A percentile compares a stretch with the other conserved stretches of the same genome.
Evolutionary conservation across 2,329 filamentous ascomycete species (phyloP).

Genomic region (Diaporthe nobilis): DNA sequence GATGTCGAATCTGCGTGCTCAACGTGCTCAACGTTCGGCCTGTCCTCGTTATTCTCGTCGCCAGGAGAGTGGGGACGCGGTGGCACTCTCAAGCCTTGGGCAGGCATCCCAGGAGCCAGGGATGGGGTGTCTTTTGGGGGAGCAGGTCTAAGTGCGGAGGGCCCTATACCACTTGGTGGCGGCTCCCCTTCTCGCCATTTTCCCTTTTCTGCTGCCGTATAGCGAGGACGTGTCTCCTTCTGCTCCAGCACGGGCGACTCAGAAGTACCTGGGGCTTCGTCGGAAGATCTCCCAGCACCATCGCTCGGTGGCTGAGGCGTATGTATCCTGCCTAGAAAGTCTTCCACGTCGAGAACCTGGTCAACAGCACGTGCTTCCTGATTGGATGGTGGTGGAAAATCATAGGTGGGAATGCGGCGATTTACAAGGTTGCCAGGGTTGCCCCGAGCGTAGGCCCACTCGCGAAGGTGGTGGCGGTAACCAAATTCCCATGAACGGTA

Average conservation of each 20-base stretch:
- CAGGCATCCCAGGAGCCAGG: not conserved
- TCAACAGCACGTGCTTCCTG: not conserved
- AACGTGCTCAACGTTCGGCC: not conserved
- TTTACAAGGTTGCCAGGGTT: not conserved
- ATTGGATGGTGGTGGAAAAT: not conserved
- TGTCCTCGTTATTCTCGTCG: not conserved
- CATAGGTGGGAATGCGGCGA: not conserved
- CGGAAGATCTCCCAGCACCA: not conserved
- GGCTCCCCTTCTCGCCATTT: not conserved
- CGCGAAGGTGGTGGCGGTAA: not conserved
- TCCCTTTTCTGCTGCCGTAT: not conserved
- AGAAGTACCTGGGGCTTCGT: not conserved
- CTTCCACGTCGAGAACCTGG: not conserved
- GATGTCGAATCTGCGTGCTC: not conserved
- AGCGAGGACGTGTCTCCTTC: not conserved
- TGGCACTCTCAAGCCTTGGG: not conserved
- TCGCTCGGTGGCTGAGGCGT: not conserved
- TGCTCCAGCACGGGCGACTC: not conserved
- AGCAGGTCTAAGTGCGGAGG: not conserved
- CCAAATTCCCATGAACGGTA: not conserved
- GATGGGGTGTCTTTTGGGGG: not conserved
- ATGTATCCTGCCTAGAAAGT: not conserved
- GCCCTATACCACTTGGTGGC: not conserved
- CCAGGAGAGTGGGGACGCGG: not conserved
- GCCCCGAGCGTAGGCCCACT: fast-evolving